Evolutionary conservation across 2,329 filamentous ascomycete species (phyloP).

Genomic region (Tricladium varicosporioides): DNA sequence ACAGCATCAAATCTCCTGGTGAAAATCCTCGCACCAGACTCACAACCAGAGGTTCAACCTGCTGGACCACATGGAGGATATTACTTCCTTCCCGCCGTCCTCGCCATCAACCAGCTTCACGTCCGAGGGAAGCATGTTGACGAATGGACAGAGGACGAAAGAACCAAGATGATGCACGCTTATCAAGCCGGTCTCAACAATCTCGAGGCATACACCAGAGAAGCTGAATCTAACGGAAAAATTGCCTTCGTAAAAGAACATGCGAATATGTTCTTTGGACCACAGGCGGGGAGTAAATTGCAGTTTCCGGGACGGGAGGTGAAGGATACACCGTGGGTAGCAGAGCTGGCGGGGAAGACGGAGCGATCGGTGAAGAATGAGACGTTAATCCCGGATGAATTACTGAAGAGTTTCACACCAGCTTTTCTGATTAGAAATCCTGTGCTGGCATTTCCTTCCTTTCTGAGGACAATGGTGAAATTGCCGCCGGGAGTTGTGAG

Average conservation of each 20-base stretch:
- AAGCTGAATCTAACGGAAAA: constrained; percentile 29
- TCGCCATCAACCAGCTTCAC: background rate
- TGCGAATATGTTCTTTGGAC: constrained; percentile 30
- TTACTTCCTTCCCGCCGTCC: constrained; percentile 2
- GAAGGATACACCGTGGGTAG: constrained; percentile 1
- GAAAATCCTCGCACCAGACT: constrained; percentile 30
- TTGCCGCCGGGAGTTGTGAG: background rate
- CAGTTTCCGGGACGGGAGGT: constrained; percentile 7
- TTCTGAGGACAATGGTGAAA: background rate
- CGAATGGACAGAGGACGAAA: constrained; percentile 33
- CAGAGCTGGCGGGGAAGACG: background rate
- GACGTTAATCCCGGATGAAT: constrained; percentile 37
- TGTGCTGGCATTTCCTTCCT: constrained; percentile 39
- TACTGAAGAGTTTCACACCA: constrained; percentile 35
- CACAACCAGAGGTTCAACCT: constrained; percentile 22
- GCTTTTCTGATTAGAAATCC: constrained; percentile 41
- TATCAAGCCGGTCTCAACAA: constrained; percentile 32
- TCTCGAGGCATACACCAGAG: constrained; percentile 26
- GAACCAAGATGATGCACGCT: constrained; percentile 17
- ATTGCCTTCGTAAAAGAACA: constrained; percentile 38
- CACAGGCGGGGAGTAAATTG: constrained; percentile 18
- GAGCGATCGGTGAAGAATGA: constrained; percentile 10
- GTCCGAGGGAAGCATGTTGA: constrained; percentile 16
- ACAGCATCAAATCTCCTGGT: constrained; percentile 35
- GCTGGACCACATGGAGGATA: constrained; percentile 4